Evolutionary conservation across 1,139 yeast species (phyloP).

Genomic region (Geotrichum carabidarum): DNA sequence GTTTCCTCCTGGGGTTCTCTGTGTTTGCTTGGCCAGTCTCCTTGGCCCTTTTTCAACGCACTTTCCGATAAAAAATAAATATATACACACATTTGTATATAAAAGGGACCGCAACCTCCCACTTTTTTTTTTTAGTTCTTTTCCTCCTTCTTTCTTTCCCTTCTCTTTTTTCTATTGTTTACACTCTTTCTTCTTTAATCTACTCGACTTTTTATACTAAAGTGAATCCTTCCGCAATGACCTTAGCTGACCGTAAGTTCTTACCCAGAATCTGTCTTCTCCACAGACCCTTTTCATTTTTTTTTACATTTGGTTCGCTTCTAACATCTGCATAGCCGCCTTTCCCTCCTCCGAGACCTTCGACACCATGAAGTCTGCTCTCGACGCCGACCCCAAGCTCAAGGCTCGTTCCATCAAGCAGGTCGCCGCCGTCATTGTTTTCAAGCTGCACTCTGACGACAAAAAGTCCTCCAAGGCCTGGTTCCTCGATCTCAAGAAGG

Average conservation of each 20-base stretch:
- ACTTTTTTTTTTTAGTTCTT: not conserved
- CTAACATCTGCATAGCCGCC: constrained; percentile 24
- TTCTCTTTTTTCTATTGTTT: not conserved
- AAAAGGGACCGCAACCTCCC: not conserved
- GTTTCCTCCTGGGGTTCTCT: too few species aligned
- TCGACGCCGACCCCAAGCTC: constrained; percentile 31
- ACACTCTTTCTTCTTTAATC: not conserved
- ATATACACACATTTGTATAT: not conserved
- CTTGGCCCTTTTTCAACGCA: too few species aligned
- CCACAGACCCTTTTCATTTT: too few species aligned
- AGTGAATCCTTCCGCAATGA: constrained; percentile 16
- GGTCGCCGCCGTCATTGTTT: constrained; percentile 61
- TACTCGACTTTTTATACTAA: not conserved
- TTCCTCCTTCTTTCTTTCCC: not conserved
- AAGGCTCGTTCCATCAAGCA: constrained; percentile 37
- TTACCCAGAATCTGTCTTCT: too few species aligned
- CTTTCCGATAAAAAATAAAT: too few species aligned
- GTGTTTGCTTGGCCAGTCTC: too few species aligned
- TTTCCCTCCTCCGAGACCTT: constrained; percentile 42
- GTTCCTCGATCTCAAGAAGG: constrained; percentile 65
- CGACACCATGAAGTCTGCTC: constrained; percentile 36
- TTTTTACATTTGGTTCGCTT: too few species aligned
- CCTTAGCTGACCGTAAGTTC: constrained; percentile 24
- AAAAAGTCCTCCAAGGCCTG: constrained; percentile 62
- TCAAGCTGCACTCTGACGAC: constrained; percentile 64